phyloP scores from a whole-genome alignment of 805 yeast genomes.

The Kodamaea jinghongensis region DNA sequence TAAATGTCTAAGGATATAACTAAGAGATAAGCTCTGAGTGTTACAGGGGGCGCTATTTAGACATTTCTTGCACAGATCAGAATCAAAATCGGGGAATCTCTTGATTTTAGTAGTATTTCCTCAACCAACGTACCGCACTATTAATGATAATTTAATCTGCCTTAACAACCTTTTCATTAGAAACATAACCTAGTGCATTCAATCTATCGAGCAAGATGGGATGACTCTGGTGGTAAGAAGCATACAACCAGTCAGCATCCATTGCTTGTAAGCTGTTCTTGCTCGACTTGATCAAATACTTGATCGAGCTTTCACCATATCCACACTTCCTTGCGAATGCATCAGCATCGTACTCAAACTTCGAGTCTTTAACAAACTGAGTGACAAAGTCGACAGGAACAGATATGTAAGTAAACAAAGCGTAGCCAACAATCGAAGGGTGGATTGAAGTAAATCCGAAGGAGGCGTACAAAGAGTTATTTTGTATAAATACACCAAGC shows the following conservation, averaged over 20 bases:
- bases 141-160: conserved; percentile 3
- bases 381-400: conserved; percentile 72
- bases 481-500: conserved; percentile 78
- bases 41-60: too few relatives aligned
- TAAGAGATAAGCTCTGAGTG: too few relatives aligned
- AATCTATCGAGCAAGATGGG: conserved; percentile 94
- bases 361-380: conserved; percentile 63
- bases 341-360: conserved; percentile 93
- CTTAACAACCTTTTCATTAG: conserved; percentile 36
- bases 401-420: conserved; percentile 73
- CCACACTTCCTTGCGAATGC: conserved; percentile 76
- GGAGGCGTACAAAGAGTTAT: conserved; percentile 70
- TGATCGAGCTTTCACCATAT: conserved; percentile 61
- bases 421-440: conserved; percentile 80
- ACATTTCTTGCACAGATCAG: too few relatives aligned
- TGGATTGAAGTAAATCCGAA: conserved; percentile 67
- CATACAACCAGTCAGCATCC: conserved; percentile 86
- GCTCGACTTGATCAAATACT: conserved; percentile 71
- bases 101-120: too few relatives aligned
- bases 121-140: too few relatives aligned
- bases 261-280: conserved; percentile 78
- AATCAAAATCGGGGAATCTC: too few relatives aligned
- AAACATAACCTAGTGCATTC: conserved; percentile 58
- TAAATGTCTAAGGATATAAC: too few relatives aligned
- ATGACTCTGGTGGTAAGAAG: conserved; percentile 86